Base-by-base conservation (phyloP, 106 monocot genomes). In the Posidonia australis region DNA sequence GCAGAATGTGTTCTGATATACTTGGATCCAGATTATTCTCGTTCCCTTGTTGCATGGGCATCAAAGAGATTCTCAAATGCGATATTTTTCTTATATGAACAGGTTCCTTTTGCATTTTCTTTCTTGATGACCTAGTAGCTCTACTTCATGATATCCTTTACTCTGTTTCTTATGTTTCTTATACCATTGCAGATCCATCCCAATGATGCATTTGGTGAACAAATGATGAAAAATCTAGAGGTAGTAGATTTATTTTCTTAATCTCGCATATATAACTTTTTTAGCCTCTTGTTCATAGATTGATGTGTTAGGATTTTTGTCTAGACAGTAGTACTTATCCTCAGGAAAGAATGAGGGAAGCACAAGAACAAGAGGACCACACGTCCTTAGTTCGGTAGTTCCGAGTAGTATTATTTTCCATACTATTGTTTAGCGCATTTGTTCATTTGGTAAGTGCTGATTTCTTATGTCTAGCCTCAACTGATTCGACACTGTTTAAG, bases 1-100 rank as follows among this genome's bases (percentile, higher is more conserved):
- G 90, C 90, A 84, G 94, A 96, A 74, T 96, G 94, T 67, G 90
- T 96, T 57, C 80, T 96, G 51, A 96, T 96, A 82, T 96, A 96
- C 77, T 55, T 96, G 80, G 82, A 96, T 68, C 86, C 94, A 42
- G 74, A 77, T 77, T 86, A 90, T 41, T 82, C 82, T 45, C 55
- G 29, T 67, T 60, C 76, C 45, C 69, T 96, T 67, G 90, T 84
- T 74, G 31, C 72, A 63, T 96, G 90, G 94, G 78, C 86, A 64
- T 81, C 94, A 51, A 73, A 74, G 64, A 84, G 76, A 58, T 90
- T 96, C 68, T 77, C 94, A 30, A 84, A 76, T 64, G 75, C 90
- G 46, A 74, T 90, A 53, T 96, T 96, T 82, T 90, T 90, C 78
- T 69, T 90, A 78, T 96, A 90, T 55, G 96, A 96, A 61, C 94